Conservation (phyloP, 371 early-diverging fungal species). For the Circinella minor region DNA sequence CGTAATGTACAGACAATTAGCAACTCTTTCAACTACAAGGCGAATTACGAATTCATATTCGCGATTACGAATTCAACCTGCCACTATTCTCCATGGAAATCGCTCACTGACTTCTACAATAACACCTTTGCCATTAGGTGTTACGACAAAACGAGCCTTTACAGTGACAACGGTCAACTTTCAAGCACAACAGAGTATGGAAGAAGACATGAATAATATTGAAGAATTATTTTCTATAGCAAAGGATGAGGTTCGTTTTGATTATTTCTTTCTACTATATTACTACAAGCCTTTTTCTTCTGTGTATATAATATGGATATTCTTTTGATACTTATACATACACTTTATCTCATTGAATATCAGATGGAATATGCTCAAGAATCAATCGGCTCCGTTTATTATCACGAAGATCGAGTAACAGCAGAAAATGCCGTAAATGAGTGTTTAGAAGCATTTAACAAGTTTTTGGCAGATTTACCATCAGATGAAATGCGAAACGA, state of each 20-base stretch:
- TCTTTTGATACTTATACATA: neutral
- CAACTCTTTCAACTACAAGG: neutral
- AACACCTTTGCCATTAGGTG: neutral
- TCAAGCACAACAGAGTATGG: conserved; percentile 17
- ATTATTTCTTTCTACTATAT: no score
- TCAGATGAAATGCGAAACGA: conserved; percentile 40
- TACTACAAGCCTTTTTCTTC: no score
- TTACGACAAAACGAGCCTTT: neutral
- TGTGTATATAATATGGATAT: neutral
- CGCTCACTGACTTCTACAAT: neutral
- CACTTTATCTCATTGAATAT: no score
- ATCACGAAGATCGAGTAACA: conserved; percentile 39
- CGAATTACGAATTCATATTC: neutral
- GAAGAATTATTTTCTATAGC: conserved; percentile 41
- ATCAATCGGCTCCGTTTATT: conserved; percentile 47
- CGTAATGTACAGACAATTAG: neutral
- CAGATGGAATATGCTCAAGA: conserved; percentile 51
- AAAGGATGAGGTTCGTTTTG: conserved; percentile 39
- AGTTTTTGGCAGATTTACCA: conserved; percentile 36
- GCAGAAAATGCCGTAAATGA: conserved; percentile 45
- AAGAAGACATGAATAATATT: conserved; percentile 39
- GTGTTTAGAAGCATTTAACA: conserved; percentile 36
- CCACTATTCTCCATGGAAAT: neutral
- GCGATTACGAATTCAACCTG: neutral
- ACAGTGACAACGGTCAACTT: neutral